Evolutionary conservation across 768 basidiomycete species (phyloP), one percentile per base, ranked within the genome.

Genomic region (Leccinum ochraceum): DNA sequence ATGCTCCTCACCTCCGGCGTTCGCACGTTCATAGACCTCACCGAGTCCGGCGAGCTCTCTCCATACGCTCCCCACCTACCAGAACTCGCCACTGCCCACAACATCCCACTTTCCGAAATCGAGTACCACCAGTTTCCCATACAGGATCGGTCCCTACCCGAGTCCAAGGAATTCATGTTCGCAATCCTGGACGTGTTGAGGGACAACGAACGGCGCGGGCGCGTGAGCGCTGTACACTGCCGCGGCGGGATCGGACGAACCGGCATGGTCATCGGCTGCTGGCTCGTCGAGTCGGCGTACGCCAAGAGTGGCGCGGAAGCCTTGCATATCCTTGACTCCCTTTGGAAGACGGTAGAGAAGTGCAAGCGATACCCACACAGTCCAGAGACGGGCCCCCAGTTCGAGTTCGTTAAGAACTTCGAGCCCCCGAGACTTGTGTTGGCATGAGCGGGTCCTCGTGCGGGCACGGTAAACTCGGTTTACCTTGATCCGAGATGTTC

Each of bases 61-160:
- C 85, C 89, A 0, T 92, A 92, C 72, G 77, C 78, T 17, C 77
- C 80, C 32, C 78, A 79, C 69, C 83, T 92, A 63, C 72, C 77
- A 53, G 67, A 73, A 46, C 84, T 87, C 56, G 85, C 86, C 5
- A 68, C 69, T 9, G 74, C 81, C 9, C 81, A 89, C 24, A 80
- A 79, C 56, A 85, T 91, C 42, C 83, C 85, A 63, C 71, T 77
- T 22, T 54, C 69, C 44, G 75, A 80, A 8, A 80, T 92, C 72
- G 85, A 87, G 66, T 92, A 92, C 78, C 84, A 90, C 77, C 83
- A 86, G 60, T 90, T 91, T 75, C 86, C 90, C 4, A 90, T 92
- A 66, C 85, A 82, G 36, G 90, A 92, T 71, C 82, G 90, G 53
- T 85, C 78, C 37, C 74, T 89, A 6, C 90, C 90, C 46, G 79